Percentiles rank a stretch among this genome's conserved stretches.
phyloP scores from a whole-genome alignment of 352 stramenopile genomes.

The Bremia lactucae region DNA sequence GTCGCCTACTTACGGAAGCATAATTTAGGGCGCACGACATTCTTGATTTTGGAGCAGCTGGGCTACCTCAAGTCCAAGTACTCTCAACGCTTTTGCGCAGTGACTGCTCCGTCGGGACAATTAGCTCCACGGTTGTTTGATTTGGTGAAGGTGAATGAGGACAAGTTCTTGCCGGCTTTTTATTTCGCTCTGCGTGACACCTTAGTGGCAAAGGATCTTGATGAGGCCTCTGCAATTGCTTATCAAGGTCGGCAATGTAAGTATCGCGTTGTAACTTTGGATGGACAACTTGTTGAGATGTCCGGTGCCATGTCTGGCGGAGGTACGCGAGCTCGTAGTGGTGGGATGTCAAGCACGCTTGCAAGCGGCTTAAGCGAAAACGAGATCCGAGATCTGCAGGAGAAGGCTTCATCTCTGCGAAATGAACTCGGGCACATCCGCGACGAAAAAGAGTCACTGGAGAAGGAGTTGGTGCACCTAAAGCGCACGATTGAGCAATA shows the following conservation, averaged over 20 bases:
- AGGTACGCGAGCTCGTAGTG: slow-evolving; percentile 86
- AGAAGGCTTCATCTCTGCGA: slow-evolving; percentile 36
- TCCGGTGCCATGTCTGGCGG: slow-evolving; percentile 99
- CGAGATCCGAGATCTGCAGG: slow-evolving; percentile 57
- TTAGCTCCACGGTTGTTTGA: slow-evolving; percentile 76
- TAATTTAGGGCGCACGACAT: slow-evolving; percentile 93
- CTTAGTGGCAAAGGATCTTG: slow-evolving; percentile 93
- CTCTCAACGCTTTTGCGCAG: slow-evolving; percentile 46
- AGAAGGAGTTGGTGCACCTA: slow-evolving; percentile 78
- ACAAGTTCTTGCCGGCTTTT: slow-evolving; percentile 88
- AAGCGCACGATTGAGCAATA: slow-evolving; percentile 84
- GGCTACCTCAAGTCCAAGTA: slow-evolving; percentile 66
- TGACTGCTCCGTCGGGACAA: slow-evolving; percentile 38
- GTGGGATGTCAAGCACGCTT: slow-evolving; percentile 88
- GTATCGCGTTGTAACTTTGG: slow-evolving; percentile 96
- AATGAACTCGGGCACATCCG: slow-evolving; percentile 47
- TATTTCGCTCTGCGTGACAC: slow-evolving; percentile 96
- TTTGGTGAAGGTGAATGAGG: slow-evolving; percentile 79
- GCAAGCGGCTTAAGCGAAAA: slow-evolving; percentile 36
- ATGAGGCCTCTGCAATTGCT: slow-evolving; percentile 84
- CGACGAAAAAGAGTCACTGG: slow-evolving; percentile 52
- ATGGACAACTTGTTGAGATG: slow-evolving; percentile 96
- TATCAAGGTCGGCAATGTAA: slow-evolving; percentile 89
- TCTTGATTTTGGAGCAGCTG: slow-evolving; percentile 98
- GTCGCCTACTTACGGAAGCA: slow-evolving; percentile 93